These are phyloP conservation scores for Tylopilus cervinicoccineus DNA, from an alignment of 768 basidiomycete species.

Conservation along the genomic window DNA sequence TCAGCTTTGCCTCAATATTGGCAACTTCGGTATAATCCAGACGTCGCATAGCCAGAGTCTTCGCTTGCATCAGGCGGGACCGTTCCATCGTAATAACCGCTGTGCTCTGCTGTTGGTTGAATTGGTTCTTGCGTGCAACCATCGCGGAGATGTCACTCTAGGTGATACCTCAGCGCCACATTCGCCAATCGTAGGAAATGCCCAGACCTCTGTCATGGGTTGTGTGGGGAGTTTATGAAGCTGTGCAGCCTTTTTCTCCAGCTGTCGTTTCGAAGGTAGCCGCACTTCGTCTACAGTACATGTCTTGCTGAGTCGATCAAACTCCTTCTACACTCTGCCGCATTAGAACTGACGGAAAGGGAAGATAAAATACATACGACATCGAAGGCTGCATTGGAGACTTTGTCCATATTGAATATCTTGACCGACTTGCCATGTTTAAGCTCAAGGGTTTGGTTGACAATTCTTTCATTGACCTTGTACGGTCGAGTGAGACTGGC, in stretches of 20 bases:
- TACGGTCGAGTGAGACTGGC: constrained; percentile 60
- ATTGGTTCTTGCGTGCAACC: constrained; percentile 61
- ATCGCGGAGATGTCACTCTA: constrained; percentile 84
- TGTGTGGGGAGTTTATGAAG: constrained; percentile 56
- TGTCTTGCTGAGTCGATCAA: constrained; percentile 49
- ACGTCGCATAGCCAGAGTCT: constrained; percentile 70
- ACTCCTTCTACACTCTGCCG: constrained; percentile 56
- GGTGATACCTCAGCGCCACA: constrained; percentile 8
- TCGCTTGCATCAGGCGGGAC: constrained; percentile 64
- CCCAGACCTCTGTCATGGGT: constrained; percentile 75
- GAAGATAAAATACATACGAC: constrained; percentile 42
- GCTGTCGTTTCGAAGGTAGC: constrained; percentile 60
- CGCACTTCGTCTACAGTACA: constrained; percentile 51
- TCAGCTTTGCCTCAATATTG: constrained; percentile 60
- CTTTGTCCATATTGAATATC: constrained; percentile 74
- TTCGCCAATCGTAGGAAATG: constrained; percentile 5
- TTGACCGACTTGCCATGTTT: constrained; percentile 68
- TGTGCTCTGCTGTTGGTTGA: constrained; percentile 32
- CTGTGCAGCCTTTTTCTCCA: constrained; percentile 64
- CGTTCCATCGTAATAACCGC: constrained; percentile 48
- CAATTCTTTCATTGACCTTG: constrained; percentile 58
- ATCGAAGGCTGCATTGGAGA: constrained; percentile 70
- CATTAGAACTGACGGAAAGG: constrained; percentile 8
- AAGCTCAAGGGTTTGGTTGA: constrained; percentile 69
- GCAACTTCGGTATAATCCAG: constrained; percentile 63